Evolutionary conservation across 495 filamentous ascomycete genomes (phyloP), one percentile per base, ranked within the genome.

Genomic region (Hypoxylon fragiforme): DNA sequence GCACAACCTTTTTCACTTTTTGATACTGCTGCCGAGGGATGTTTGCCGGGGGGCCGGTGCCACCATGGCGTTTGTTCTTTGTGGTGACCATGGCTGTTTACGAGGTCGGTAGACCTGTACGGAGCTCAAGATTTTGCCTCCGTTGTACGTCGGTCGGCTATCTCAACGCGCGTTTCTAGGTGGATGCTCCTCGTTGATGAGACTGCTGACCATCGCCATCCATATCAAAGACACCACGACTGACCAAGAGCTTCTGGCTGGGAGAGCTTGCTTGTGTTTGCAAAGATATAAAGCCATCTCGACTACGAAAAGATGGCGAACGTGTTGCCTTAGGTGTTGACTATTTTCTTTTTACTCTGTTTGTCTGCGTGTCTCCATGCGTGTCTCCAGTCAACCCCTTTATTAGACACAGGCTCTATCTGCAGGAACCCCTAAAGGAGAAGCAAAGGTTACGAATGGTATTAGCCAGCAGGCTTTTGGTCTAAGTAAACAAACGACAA

Each of bases 341-440:
- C 6, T 7, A 2, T 8, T 21, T 40, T 51, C n/a, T n/a, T 55
- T 55, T 49, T 28, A 36, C 30, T 34, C 39, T 45, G 40, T 28
- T 41, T 44, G 45, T 48, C 19, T 51, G 19, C 41, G 6, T 28
- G 40, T 46, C 19, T 48, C 38, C 35, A 8, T 21, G 26, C 45
- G 32, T 30, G 20, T 9, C 36, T 36, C 20, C 32, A 13, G 30
- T 16, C 41, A 47, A 35, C n/a, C n/a, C n/a, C n/a, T n/a, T n/a
- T n/a, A 44, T 44, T 20, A 16, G 43, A 15, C 13, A 9, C 22
- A 16, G 43, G n/a, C 13, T 4, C 22, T 26, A 37, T 3, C 32
- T 55, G 46, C 41, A 45, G 15, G 26, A 3, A 41, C 42, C 42
- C 49, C 37, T 45, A 12, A 35, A 24, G 13, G 38, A 36, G 12